These are phyloP conservation scores for Fusarium robinianum DNA, from an alignment of 2,329 filamentous ascomycete genomes.

Conservation along the genomic window DNA sequence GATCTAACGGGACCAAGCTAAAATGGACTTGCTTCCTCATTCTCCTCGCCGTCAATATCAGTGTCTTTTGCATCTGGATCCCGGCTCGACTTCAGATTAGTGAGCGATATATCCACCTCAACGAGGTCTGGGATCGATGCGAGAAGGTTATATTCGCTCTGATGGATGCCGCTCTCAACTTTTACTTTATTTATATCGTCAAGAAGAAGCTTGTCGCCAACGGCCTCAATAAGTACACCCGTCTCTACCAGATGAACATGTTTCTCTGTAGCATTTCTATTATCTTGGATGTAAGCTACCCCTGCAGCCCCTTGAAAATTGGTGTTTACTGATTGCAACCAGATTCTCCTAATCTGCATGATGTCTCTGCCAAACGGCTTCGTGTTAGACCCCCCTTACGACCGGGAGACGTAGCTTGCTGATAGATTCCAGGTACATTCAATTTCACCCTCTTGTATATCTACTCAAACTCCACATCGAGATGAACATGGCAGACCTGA, in stretches of 20 bases:
- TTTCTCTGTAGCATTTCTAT: constrained; percentile 38
- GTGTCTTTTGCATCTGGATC: constrained; percentile 57
- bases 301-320: too few species aligned
- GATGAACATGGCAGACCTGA: constrained; percentile 39
- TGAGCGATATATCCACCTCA: constrained; percentile 46
- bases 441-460: constrained; percentile 38
- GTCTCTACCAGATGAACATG: constrained; percentile 47
- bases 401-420: background rate
- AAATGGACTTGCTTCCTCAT: constrained; percentile 51
- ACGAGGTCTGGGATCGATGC: constrained; percentile 55
- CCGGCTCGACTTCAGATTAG: constrained; percentile 50
- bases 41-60: constrained; percentile 52
- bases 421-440: constrained; percentile 24
- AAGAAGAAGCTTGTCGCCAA: constrained; percentile 51
- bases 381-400: constrained; percentile 20
- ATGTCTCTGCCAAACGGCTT: constrained; percentile 38
- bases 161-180: constrained; percentile 53
- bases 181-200: constrained; percentile 52
- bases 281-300: constrained; percentile 30
- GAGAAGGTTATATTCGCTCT: constrained; percentile 54
- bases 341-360: constrained; percentile 35
- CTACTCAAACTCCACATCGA: constrained; percentile 38
- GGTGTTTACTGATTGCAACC: background rate
- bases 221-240: constrained; percentile 54
- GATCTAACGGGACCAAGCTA: constrained; percentile 40